These are phyloP conservation scores for Rhododendron williamsianum DNA, from an alignment of 148 eudicot species.

Conservation along the genomic window DNA sequence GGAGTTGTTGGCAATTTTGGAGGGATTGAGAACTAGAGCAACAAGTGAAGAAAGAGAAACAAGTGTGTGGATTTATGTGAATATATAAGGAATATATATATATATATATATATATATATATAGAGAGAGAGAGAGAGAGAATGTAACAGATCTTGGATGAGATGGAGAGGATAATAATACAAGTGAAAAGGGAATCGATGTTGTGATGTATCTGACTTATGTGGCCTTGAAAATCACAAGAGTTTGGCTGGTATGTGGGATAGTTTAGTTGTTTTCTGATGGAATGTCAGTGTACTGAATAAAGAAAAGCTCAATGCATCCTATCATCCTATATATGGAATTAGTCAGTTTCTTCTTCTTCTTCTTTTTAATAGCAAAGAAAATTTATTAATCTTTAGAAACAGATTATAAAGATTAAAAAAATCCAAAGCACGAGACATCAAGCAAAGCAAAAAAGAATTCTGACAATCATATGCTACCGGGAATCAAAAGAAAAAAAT, in stretches of 20 bases:
- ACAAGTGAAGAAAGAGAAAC: slow-evolving; percentile 44
- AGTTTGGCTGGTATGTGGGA: slow-evolving; percentile 1
- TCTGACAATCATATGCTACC: no score
- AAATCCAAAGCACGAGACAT: no score
- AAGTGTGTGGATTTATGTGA: slow-evolving; percentile 44
- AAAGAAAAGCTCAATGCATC: slow-evolving; percentile 15
- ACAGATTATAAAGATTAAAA: no score
- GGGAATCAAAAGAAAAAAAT: no score
- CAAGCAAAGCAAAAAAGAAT: no score
- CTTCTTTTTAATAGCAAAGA: no score
- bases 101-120: no score
- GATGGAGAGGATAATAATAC: slow-evolving; percentile 28
- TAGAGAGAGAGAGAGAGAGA: no score
- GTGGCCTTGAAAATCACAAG: slow-evolving; percentile 16
- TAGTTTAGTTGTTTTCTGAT: slow-evolving; percentile 9
- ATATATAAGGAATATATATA: neutral
- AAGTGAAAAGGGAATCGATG: slow-evolving; percentile 61
- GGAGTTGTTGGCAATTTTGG: slow-evolving; percentile 65
- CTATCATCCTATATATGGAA: slow-evolving; percentile 14
- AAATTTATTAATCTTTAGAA: no score
- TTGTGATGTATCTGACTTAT: slow-evolving; percentile 48
- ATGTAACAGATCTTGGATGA: slow-evolving; percentile 6
- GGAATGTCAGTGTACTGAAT: slow-evolving; percentile 41
- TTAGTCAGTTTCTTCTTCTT: slow-evolving; percentile 9
- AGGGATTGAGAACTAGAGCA: slow-evolving; percentile 35